Conservation (phyloP, 2,329 filamentous ascomycete genomes). For the Verticillium nonalfalfae region DNA sequence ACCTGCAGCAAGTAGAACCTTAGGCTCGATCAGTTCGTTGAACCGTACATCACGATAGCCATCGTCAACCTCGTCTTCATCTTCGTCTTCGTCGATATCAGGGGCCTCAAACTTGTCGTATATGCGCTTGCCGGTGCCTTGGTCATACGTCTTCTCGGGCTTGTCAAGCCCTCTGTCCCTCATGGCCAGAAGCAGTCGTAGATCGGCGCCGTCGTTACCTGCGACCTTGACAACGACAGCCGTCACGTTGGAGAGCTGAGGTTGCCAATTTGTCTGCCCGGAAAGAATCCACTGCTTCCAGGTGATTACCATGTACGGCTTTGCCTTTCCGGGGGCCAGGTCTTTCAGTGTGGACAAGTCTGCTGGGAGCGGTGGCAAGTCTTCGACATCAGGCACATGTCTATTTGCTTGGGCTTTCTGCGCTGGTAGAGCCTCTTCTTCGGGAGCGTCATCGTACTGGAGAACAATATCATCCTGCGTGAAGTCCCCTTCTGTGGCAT, state of each 20-base stretch:
- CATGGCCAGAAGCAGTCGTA: conserved; percentile 61
- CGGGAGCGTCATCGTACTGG: conserved; percentile 29
- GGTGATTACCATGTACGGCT: conserved; percentile 57
- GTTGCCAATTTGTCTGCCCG: conserved; percentile 58
- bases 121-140: conserved; percentile 61
- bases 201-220: conserved; percentile 39
- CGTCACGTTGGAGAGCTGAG: conserved; percentile 56
- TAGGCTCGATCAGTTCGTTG: conserved; percentile 60
- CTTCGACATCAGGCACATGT: conserved; percentile 45
- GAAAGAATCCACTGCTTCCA: conserved; percentile 62
- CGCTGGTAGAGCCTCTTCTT: conserved; percentile 16
- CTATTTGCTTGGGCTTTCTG: conserved; percentile 26
- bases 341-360: conserved; percentile 47
- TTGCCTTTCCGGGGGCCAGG: conserved; percentile 41
- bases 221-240: conserved; percentile 55
- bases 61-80: conserved; percentile 46
- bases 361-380: conserved; percentile 56
- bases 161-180: conserved; percentile 55
- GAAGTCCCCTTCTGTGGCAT: conserved; percentile 13
- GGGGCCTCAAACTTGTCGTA: conserved; percentile 77
- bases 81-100: conserved; percentile 52
- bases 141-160: conserved; percentile 55
- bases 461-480: conserved; percentile 24
- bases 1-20: conserved; percentile 41
- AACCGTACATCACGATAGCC: conserved; percentile 56